Evolutionary conservation across 208 protist species (phyloP), one percentile per base, ranked within the genome.

Genomic region (Leishmania lainsoni): DNA sequence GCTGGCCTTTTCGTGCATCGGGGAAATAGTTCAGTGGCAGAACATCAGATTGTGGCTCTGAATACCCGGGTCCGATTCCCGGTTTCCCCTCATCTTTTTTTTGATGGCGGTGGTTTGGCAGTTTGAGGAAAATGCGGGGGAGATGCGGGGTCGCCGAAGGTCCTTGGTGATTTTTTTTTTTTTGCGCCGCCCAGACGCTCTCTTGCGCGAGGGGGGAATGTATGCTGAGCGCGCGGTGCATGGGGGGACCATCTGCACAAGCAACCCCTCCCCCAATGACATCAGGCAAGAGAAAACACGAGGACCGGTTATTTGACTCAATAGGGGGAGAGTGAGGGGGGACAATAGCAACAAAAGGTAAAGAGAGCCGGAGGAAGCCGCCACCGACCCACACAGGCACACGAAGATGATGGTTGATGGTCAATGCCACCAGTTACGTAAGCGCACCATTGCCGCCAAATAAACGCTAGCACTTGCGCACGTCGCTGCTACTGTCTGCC

Each of bases 31-130:
- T 92, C 90, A 94, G 88, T 93, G 90, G 92, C 88, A 94, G 90
- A 93, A 93, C 90, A 93, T 87, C 83, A 93, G 92, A 94, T 93
- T 96, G 91, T 94, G 90, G 91, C 91, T 94, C 92, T 93, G 87
- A 91, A 86, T 81, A 92, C 86, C 92, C 90, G 89, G 91, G 89
- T 93, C 87, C 92, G 91, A 96, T 95, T 92, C 92, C 92, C 90
- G 92, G 92, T 95, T 85, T 93, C 88, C 87, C 88, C 90, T 91
- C 75, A 59, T 14, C 84, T 90, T 91, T 91, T 86, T 26, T 45
- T 45, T 39, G 0, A 0, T 39, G 35, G 0, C 35, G 35, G 35
- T 39, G 35, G 35, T 39, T 39, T 1, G 0, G 35, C 35, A 1
- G 35, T 39, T 39, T 39, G 0, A 1, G 35, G 35, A 39, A 39